Conservation (phyloP, 768 basidiomycete genomes). For the Podaxis sp. region DNA sequence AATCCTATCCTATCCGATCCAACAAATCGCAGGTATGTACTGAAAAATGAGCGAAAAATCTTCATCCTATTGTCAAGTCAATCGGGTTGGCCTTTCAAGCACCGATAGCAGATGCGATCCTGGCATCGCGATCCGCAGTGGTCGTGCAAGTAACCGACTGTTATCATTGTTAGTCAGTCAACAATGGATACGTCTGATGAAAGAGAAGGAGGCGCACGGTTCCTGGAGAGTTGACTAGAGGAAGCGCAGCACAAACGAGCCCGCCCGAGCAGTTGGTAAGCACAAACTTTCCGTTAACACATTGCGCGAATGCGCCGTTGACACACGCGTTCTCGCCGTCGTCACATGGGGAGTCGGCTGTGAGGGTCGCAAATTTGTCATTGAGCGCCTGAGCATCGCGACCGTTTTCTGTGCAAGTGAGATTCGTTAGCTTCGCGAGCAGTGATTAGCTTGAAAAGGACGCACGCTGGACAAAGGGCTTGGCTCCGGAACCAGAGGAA, state of each 20-base stretch:
- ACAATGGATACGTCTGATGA: background rate
- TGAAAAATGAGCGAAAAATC: background rate
- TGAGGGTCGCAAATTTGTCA: conserved; percentile 50
- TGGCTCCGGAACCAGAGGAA: conserved; percentile 21
- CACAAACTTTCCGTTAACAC: conserved; percentile 47
- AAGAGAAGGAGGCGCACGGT: conserved; percentile 24
- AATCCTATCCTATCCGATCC: background rate
- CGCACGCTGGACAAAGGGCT: conserved; percentile 27
- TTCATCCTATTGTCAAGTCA: too few species aligned
- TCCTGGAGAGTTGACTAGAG: conserved; percentile 53
- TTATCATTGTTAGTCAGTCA: background rate
- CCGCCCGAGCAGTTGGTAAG: conserved; percentile 36
- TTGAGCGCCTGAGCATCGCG: conserved; percentile 51
- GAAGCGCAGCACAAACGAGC: conserved; percentile 47
- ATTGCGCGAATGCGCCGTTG: conserved; percentile 48
- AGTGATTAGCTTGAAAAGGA: background rate
- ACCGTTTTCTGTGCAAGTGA: conserved; percentile 38
- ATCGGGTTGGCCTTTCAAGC: conserved; percentile 15
- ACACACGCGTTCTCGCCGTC: conserved; percentile 49
- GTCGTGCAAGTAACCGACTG: conserved; percentile 50
- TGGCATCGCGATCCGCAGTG: conserved; percentile 40
- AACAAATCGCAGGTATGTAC: background rate
- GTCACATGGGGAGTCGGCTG: conserved; percentile 45
- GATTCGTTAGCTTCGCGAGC: too few species aligned
- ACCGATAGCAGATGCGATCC: conserved; percentile 40